Conservation (phyloP, 1,284 basidiomycete genomes). For the Cryptococcus wingfieldii region DNA sequence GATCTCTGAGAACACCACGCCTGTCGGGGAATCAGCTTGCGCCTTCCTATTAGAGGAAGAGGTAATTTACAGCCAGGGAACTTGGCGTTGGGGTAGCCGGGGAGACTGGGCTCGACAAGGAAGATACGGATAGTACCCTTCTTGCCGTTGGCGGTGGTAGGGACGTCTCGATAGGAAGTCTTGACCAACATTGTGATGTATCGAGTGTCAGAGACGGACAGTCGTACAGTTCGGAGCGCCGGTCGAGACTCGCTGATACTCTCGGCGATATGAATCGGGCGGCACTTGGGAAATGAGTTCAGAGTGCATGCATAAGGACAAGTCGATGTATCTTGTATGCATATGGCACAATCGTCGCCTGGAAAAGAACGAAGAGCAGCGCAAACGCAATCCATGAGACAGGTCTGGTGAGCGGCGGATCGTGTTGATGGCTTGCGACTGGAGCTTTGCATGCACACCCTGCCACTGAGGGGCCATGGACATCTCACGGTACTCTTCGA, state of each 20-base stretch:
- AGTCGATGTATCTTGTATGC: no score
- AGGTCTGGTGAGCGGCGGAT: no score
- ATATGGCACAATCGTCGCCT: no score
- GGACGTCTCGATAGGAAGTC: slow-evolving; percentile 70
- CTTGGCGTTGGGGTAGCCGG: slow-evolving; percentile 48
- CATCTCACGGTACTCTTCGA: no score
- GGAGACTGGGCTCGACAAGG: slow-evolving; percentile 44
- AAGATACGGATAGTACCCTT: slow-evolving; percentile 67
- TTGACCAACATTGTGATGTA: slow-evolving; percentile 66
- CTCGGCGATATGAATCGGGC: neutral
- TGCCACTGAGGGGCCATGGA: no score
- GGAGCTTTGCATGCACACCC: no score
- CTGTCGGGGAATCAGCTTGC: slow-evolving; percentile 2
- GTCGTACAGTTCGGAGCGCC: no score
- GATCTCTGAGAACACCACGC: slow-evolving; percentile 50
- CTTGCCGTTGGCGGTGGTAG: slow-evolving; percentile 59
- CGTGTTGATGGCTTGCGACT: no score
- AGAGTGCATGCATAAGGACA: no score
- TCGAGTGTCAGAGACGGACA: neutral
- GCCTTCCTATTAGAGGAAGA: neutral
- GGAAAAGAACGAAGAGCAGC: no score
- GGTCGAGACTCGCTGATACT: neutral
- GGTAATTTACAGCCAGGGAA: slow-evolving; percentile 44
- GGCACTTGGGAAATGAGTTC: no score
- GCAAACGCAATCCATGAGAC: no score